Percentiles rank a stretch among this genome's conserved stretches.
These are phyloP conservation scores for Cyclocybe cylindracea DNA, from an alignment of 768 basidiomycete genomes.

Conservation along the genomic window DNA sequence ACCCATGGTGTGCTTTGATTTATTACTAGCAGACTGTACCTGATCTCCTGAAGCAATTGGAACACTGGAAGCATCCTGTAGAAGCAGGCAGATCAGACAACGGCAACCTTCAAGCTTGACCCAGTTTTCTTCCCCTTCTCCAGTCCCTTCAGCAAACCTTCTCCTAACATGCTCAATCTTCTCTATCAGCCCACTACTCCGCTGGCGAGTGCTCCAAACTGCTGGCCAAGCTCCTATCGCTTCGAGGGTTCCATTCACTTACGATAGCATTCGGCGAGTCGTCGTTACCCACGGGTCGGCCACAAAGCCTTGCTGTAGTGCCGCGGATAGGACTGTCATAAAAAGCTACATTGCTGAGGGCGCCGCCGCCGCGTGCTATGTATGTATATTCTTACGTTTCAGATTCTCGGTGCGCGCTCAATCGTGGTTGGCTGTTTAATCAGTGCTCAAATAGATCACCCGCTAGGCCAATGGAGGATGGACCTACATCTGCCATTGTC, in stretches of 20 bases:
- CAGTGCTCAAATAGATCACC: background rate
- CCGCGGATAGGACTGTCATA: constrained; percentile 26
- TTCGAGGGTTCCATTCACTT: background rate
- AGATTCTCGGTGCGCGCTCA: background rate
- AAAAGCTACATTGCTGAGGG: constrained; percentile 17
- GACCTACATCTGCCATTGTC: constrained; percentile 8
- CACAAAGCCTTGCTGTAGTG: background rate
- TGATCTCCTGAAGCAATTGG: constrained; percentile 15
- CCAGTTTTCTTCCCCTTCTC: background rate
- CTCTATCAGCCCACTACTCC: too few relatives aligned
- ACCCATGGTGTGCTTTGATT: background rate
- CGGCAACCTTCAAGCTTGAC: background rate
- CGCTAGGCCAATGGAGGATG: background rate
- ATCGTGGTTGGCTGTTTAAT: background rate
- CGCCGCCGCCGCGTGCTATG: constrained; percentile 23
- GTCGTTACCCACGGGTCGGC: too few relatives aligned
- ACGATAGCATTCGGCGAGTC: too few relatives aligned
- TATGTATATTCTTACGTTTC: constrained; percentile 7
- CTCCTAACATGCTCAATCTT: background rate
- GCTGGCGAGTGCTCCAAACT: too few relatives aligned
- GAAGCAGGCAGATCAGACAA: constrained; percentile 21
- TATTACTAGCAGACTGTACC: constrained; percentile 16
- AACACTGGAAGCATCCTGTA: constrained; percentile 14
- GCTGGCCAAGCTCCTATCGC: background rate
- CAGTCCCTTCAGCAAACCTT: background rate